phyloP scores from a whole-genome alignment of 257 asterid species.

The Euphrasia confusa region DNA sequence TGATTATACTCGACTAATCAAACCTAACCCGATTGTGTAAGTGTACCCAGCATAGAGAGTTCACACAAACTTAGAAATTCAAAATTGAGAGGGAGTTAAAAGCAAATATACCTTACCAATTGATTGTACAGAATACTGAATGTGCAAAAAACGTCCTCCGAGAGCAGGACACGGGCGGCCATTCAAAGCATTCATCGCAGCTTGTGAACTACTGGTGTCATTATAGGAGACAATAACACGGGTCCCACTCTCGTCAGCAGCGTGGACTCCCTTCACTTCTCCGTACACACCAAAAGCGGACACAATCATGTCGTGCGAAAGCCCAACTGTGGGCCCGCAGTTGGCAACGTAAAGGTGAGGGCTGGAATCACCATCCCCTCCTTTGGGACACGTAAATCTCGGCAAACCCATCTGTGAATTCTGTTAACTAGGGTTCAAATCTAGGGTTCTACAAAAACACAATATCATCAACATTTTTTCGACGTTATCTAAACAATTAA shows the following conservation, averaged over 20 bases:
- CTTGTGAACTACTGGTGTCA: slow-evolving; percentile 44
- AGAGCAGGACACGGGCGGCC: slow-evolving; percentile 55
- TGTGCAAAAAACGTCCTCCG: slow-evolving; percentile 69
- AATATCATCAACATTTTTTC: too few relatives aligned
- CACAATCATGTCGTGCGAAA: slow-evolving; percentile 54
- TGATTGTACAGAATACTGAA: slow-evolving; percentile 69
- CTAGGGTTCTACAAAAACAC: not conserved
- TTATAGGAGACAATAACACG: slow-evolving; percentile 79
- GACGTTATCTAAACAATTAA: not conserved
- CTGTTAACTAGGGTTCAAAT: slow-evolving; percentile 14
- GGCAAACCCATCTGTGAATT: slow-evolving; percentile 58
- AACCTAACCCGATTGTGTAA: too few relatives aligned
- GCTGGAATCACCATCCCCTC: slow-evolving; percentile 39
- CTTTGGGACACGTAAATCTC: slow-evolving; percentile 68
- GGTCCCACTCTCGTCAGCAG: slow-evolving; percentile 90
- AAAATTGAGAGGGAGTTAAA: slow-evolving; percentile 6
- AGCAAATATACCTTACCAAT: slow-evolving; percentile 43
- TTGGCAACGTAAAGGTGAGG: slow-evolving; percentile 87
- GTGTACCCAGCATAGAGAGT: too few relatives aligned
- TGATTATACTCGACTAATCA: too few relatives aligned
- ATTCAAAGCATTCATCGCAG: slow-evolving; percentile 61
- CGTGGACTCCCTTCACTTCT: slow-evolving; percentile 60
- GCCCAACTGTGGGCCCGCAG: slow-evolving; percentile 92
- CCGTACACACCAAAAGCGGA: slow-evolving; percentile 63
- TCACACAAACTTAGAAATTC: too few relatives aligned